These are phyloP conservation scores for Daldinia bambusicola DNA, from an alignment of 495 filamentous ascomycete species.

Conservation along the genomic window DNA sequence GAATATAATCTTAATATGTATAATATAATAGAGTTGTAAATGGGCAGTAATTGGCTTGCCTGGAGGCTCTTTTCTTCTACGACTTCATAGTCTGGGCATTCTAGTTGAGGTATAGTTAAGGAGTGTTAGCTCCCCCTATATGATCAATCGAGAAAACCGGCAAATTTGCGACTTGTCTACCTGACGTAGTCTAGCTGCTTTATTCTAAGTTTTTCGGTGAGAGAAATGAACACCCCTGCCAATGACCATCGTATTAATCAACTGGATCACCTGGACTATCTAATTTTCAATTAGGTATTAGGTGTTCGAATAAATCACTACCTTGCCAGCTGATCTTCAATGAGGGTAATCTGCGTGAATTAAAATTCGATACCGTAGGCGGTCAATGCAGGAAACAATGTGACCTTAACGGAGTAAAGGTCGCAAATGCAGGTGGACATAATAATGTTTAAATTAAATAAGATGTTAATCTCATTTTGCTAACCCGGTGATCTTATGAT, in stretches of 20 bases:
- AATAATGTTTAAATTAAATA: neutral
- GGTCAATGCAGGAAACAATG: neutral
- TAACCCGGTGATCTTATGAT: conserved; percentile 5
- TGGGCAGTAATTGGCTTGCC: too few species aligned
- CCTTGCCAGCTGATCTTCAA: neutral
- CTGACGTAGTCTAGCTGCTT: neutral
- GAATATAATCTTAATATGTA: too few species aligned
- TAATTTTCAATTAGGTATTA: neutral
- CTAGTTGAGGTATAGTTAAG: too few species aligned
- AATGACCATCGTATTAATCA: neutral
- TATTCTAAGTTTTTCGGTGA: neutral
- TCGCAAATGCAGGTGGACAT: neutral
- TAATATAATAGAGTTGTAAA: too few species aligned
- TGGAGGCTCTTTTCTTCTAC: too few species aligned
- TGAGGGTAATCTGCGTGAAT: neutral
- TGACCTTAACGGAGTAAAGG: neutral
- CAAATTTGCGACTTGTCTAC: neutral
- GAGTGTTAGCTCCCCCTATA: too few species aligned
- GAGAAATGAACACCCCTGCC: neutral
- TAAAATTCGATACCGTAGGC: neutral
- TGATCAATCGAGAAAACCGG: neutral
- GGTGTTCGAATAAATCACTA: neutral
- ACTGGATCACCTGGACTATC: neutral
- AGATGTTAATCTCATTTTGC: neutral
- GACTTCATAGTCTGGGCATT: too few species aligned